Conservation (phyloP, 805 yeast species). For the Cyberlindnera veronae region DNA sequence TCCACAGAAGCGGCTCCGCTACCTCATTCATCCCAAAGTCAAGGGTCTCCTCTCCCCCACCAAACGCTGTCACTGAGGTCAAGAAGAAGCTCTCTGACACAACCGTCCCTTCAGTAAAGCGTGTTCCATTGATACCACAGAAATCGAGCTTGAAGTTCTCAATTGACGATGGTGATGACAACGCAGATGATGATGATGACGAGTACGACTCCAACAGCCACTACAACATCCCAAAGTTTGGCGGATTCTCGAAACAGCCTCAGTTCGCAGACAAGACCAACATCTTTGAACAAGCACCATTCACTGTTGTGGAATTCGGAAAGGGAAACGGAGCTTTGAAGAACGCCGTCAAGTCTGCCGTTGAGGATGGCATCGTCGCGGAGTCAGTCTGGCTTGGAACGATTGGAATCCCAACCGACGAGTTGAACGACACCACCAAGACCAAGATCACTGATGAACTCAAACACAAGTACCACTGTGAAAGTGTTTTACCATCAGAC, state of each 20-base stretch:
- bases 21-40: conserved; percentile 40
- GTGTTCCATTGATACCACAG: conserved; percentile 11
- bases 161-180: conserved; percentile 5
- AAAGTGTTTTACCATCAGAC: conserved; percentile 73
- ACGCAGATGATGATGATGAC: conserved; percentile 15
- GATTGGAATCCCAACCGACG: conserved; percentile 86
- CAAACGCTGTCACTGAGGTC: conserved; percentile 17
- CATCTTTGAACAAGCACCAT: conserved; percentile 51
- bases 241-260: conserved; percentile 69
- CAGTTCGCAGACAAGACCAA: conserved; percentile 40
- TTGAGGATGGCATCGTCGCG: conserved; percentile 31
- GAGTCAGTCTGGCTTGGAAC: conserved; percentile 82
- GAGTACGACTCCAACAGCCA: conserved; percentile 13
- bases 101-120: conserved; percentile 13
- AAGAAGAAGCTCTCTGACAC: conserved; percentile 8
- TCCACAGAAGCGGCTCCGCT: conserved; percentile 20
- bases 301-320: conserved; percentile 65
- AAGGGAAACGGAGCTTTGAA: conserved; percentile 87
- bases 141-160: conserved; percentile 14
- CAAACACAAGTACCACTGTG: conserved; percentile 47
- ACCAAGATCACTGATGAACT: conserved; percentile 48
- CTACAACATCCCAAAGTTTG: conserved; percentile 46
- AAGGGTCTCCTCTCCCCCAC: conserved; percentile 28
- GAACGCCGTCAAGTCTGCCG: conserved; percentile 73
- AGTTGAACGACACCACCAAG: conserved; percentile 56